Base-by-base conservation (phyloP, 2,329 filamentous ascomycete genomes). In the Cladorrhinum sp. region DNA sequence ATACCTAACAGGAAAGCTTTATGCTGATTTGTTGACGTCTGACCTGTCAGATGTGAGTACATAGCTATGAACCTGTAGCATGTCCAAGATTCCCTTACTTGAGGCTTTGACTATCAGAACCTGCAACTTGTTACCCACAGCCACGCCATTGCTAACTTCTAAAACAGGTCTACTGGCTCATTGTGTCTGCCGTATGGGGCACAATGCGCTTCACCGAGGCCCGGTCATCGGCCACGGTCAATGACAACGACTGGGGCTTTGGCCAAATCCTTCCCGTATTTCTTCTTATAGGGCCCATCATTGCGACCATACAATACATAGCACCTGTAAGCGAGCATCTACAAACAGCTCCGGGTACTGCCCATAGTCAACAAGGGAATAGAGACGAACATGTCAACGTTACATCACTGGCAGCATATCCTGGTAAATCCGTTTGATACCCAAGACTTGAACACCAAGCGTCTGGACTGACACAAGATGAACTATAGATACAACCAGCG, bases 111-210 rank as follows among this genome's bases (percentile, higher is more conserved):
- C n/a, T n/a, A n/a, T n/a, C n/a, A n/a, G n/a, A n/a, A n/a, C n/a
- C n/a, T n/a, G n/a, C n/a, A n/a, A n/a, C n/a, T n/a, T n/a, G 3
- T 50, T 24, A 7, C 10, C 12, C 16, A n/a, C 23, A 8, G 16
- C 20, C 50, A 49, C 18, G 18, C 18, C 18, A 8, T 10, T 41
- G 18, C 51, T 50, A 25, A 48, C 32, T 24, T 20, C 20, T n/a
- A 29, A 13, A 20, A 13, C 18, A 62, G 59, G 38, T 56, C 2
- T 52, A 55, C 16, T 62, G 59, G 55, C 45, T 62, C 24, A 13
- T 55, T 1, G 32, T 62, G 25, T 62, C 55, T 18, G 55, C 56
- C 2, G n/a, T 50, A 41, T 62, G 59, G 59, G 55, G 55, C 13
- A 62, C 55, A 4, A n/a, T 55, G 3, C 20, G 50, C 13, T 22